Evolutionary conservation across 345 rosid genomes (phyloP), one percentile per base, ranked within the genome.

Genomic region (Acer campestre): DNA sequence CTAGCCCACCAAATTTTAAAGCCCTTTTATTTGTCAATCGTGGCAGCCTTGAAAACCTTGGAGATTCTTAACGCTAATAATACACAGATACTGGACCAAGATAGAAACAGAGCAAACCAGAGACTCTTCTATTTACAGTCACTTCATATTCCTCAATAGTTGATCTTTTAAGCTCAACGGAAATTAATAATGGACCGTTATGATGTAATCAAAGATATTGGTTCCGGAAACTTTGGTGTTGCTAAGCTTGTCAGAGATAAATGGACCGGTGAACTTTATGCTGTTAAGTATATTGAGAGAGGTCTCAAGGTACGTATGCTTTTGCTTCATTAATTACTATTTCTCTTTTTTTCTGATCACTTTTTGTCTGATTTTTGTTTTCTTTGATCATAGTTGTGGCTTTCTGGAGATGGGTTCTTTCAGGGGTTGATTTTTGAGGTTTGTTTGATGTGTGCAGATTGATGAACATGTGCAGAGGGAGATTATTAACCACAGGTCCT

Each of bases 401-500:
- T 42, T 42, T 42, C 46, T 42, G 11, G 49, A 10, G 61, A n/a
- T 63, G 9, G 38, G 38, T n/a, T 29, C 10, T 10, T 49, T 67
- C 0, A 31, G 20, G 68, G 66, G 22, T 56, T 25, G 35, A 18
- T 61, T 55, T 42, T 1, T 44, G 18, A 22, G 20, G 23, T 62
- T 61, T 58, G 2, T 3, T 46, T 71, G 73, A 14, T 79, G 62
- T 79, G 62, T 68, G 59, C 88, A 93, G 98, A 93, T 95, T 73
- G 98, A 95, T 83, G 95, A 95, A 85, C 94, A 91, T 82, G 98
- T 95, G 29, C 97, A 92, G 77, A 90, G 98, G 81, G 98, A 95
- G 89, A 95, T 95, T 75, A 95, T 93, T 81, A 95, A 93, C 81
- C 98, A 93, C 81, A 90, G 98, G 78, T 87, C 95, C 76, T 87